Evolutionary conservation across 345 rosid genomes (phyloP), one percentile per base, ranked within the genome.

Genomic region (Camelina laxa): DNA sequence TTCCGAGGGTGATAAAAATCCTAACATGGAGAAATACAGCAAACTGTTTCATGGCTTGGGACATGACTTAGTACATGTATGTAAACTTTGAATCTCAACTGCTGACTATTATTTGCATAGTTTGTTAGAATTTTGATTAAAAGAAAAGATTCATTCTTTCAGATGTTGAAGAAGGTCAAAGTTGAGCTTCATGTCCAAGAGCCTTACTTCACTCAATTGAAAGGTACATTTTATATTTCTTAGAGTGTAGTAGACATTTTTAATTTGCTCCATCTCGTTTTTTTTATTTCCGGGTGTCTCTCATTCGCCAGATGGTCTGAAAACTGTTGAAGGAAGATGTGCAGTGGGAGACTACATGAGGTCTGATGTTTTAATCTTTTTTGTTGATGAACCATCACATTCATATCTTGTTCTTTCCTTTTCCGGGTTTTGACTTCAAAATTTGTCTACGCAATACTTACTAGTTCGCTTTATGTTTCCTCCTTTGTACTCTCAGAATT

Each of bases 281-380:
- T 55, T 22, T 24, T 48, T 27, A 7, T 2, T 62, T 14, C 5
- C 17, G 8, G 38, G 10, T n/a, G 72, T 6, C 53, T 66, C 51
- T 69, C 48, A 39, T 76, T 73, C 79, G 55, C 11, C 49, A 91
- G 97, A 87, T 82, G 93, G 97, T 47, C 31, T 75, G 35, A 89
- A 89, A 84, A 84, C 87, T 67, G 80, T 85, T 72, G 96, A 91
- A 85, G 96, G 97, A 80, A 85, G 97, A 69, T 91, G 97, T 75
- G 90, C 91, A 67, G 65, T 75, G 65, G 96, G 90, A 57, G 87
- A 85, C 70, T 87, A 88, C 78, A 84, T 77, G 62, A 70, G 85
- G 93, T 89, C 72, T 33, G 77, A 13, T 57, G 2, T 51, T 60
- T 58, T 48, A 27, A 27, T 45, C 49, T 55, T 13, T 60, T 16